Evolutionary conservation across 441 rosid genomes (phyloP).

Genomic region (Bruguiera hainesii): DNA sequence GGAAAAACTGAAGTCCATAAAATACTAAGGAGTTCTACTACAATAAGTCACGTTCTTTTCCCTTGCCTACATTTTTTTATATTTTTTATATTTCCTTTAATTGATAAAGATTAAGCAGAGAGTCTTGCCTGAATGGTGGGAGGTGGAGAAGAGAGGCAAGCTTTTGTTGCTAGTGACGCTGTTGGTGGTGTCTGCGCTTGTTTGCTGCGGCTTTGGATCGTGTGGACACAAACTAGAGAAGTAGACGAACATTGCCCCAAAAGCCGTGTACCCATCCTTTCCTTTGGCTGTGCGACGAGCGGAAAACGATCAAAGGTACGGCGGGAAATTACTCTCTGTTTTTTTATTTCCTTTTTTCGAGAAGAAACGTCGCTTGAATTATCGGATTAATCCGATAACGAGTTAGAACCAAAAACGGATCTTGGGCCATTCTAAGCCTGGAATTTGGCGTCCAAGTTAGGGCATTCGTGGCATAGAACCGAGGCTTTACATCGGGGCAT

Average conservation of each 20-base stretch:
- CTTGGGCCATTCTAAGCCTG: too few species aligned
- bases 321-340: too few species aligned
- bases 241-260: constrained; percentile 32
- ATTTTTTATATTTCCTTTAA: neutral
- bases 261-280: constrained; percentile 33
- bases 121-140: constrained; percentile 60
- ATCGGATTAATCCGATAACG: too few species aligned
- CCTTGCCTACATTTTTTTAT: neutral
- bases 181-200: constrained; percentile 12
- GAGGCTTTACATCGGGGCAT: too few species aligned
- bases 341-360: fast-evolving
- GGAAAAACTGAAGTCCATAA: too few species aligned
- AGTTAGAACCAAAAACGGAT: too few species aligned
- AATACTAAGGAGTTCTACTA: neutral
- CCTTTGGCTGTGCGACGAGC: neutral
- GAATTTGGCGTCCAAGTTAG: too few species aligned
- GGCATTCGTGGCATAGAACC: too few species aligned
- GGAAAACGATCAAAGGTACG: too few species aligned
- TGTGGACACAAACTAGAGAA: constrained; percentile 20
- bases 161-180: constrained; percentile 32
- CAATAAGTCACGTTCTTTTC: neutral
- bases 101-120: neutral
- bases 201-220: constrained; percentile 26
- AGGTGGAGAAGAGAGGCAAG: constrained; percentile 40
- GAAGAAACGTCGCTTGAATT: too few species aligned